These are phyloP conservation scores for Smittium mucronatum DNA, from an alignment of 371 early-diverging fungal genomes.

Conservation along the genomic window DNA sequence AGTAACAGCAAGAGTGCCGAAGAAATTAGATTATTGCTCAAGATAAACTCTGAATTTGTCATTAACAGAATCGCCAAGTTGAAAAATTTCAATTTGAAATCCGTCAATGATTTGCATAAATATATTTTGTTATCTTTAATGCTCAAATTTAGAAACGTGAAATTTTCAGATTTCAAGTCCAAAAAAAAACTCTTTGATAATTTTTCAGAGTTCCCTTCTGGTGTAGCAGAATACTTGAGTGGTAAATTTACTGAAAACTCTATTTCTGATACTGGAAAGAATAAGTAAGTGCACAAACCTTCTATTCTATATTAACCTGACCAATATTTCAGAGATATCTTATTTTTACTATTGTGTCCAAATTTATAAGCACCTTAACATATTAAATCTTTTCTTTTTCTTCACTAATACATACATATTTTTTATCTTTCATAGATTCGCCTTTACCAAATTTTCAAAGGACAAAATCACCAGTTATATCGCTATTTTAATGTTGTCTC, in stretches of 20 bases:
- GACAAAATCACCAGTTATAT: slow-evolving; percentile 70
- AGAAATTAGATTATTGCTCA: background rate
- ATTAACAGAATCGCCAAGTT: slow-evolving; percentile 4
- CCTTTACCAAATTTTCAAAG: slow-evolving; percentile 49
- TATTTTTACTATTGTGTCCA: too few species aligned
- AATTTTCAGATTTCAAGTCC: slow-evolving; percentile 21
- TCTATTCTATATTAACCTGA: too few species aligned
- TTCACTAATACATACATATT: slow-evolving; percentile 1
- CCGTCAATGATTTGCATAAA: background rate
- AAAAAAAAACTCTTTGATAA: slow-evolving; percentile 33
- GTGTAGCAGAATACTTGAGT: slow-evolving; percentile 46
- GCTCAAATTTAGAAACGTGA: background rate
- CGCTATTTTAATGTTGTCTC: slow-evolving; percentile 48
- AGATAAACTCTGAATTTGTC: slow-evolving; percentile 7
- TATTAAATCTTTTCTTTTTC: background rate
- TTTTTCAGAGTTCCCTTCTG: slow-evolving; percentile 41
- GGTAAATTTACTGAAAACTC: slow-evolving; percentile 48
- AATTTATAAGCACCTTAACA: background rate
- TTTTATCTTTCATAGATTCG: slow-evolving; percentile 24
- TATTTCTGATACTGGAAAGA: background rate
- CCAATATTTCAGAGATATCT: too few species aligned
- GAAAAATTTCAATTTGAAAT: background rate
- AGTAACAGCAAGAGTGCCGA: background rate
- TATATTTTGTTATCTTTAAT: background rate
- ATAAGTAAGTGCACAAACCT: slow-evolving; percentile 7